Base-by-base conservation (phyloP, 75 land plant genomes). In the Isoetes taiwanensis region DNA sequence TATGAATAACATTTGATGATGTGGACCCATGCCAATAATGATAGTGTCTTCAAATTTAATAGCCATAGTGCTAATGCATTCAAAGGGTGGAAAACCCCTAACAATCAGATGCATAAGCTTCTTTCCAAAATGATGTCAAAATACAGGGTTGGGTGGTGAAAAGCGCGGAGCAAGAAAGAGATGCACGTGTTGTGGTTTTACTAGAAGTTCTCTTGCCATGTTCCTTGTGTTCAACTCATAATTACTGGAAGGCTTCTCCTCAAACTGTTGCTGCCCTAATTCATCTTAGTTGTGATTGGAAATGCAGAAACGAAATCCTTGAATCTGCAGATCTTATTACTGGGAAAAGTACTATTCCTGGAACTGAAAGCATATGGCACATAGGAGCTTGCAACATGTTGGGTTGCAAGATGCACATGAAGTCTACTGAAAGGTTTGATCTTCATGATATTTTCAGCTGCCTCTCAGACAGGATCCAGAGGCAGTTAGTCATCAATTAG, bases 211-310 rank as follows among this genome's bases (percentile, higher is more conserved):
- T 73, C 61, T 40, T 93, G 72, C 95, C 85, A 26, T 42, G 73
- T 1, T 72, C 41, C 16, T 56, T 72, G 42, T 87, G 89, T 87
- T 59, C 73, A 17, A 83, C 80, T 0, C 71, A 78, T 61, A 82
- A 81, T 62, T 83, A 78, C 55, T 84, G 86, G 34, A 76, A 61
- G 54, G 69, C 77, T 0, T 64, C 70, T 3, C 19, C 72, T 5
- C 29, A 57, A 2, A 77, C 83, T 17, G 96, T 81, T 35, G 48
- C 79, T 0, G 62, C 81, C 11, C 74, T 87, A 33, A 40, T 69
- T 52, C 98, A 93, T 50, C 56, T 87, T 43, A 90, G 97, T 31
- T 90, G 94, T 63, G 76, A 90, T 50, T 90, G 97, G 97, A 67
- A 72, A 48, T 21, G 28, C 28, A 78, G 97, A 54, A 78, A 56